Conservation (phyloP, 2,329 filamentous ascomycete species). For the Pseudofabraea citricarpa region DNA sequence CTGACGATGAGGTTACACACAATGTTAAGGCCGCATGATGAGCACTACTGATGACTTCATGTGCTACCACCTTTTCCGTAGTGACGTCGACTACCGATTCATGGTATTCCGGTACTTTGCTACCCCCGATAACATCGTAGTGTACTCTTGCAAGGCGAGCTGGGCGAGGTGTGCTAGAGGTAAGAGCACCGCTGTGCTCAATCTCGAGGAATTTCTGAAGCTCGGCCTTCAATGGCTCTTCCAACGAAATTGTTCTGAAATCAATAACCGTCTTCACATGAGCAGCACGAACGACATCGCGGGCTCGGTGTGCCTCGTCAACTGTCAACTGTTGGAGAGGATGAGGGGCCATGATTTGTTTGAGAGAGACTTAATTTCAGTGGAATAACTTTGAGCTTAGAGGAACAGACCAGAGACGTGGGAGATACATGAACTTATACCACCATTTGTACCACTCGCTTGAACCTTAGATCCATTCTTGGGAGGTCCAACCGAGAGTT, state of each 20-base stretch:
- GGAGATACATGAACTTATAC: too few relatives aligned
- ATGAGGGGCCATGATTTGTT: constrained; percentile 29
- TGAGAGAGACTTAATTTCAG: too few relatives aligned
- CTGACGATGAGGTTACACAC: constrained; percentile 22
- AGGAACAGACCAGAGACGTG: too few relatives aligned
- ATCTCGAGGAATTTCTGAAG: constrained; percentile 43
- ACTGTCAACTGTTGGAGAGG: constrained; percentile 41
- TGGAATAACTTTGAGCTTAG: too few relatives aligned
- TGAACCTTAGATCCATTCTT: too few relatives aligned
- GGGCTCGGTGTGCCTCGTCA: constrained; percentile 47
- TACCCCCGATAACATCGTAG: constrained; percentile 51
- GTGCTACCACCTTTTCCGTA: constrained; percentile 33
- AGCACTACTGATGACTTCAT: constrained; percentile 42
- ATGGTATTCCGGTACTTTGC: constrained; percentile 46
- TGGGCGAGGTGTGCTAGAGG: constrained; percentile 35
- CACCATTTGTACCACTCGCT: too few relatives aligned
- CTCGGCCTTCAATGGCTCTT: constrained; percentile 47
- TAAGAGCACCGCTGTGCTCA: constrained; percentile 34
- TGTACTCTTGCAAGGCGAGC: constrained; percentile 46
- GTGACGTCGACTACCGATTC: constrained; percentile 47
- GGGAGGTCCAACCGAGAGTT: too few relatives aligned
- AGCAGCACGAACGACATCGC: constrained; percentile 32
- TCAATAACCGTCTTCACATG: constrained; percentile 41
- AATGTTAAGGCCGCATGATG: constrained; percentile 42
- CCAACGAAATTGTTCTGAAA: constrained; percentile 56